Evolutionary conservation across 208 protist species (phyloP).

Genomic region (Blastocrithidia nonstop): DNA sequence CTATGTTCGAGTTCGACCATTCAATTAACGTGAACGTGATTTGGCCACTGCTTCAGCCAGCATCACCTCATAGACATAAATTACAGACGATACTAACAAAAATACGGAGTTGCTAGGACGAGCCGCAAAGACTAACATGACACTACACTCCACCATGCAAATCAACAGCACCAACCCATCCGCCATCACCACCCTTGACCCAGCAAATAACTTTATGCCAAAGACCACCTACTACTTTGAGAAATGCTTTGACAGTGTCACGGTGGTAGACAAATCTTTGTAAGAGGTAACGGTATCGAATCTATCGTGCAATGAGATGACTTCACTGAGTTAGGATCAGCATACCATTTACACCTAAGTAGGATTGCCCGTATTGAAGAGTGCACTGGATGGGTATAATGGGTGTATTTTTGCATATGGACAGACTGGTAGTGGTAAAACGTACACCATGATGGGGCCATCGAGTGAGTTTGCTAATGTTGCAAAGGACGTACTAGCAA

Average conservation of each 20-base stretch:
- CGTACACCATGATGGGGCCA: conserved; percentile 86
- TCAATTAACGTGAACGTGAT: conserved; percentile 22
- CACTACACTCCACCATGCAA: conserved; percentile 14
- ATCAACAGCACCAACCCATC: conserved; percentile 42
- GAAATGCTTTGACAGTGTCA: conserved; percentile 31
- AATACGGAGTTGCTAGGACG: conserved; percentile 3
- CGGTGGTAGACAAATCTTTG: conserved; percentile 2
- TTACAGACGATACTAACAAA: neutral
- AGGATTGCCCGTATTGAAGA: conserved; percentile 42
- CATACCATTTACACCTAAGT: conserved; percentile 40
- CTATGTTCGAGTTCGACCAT: conserved; percentile 63
- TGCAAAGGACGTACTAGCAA: neutral
- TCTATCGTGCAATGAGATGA: neutral
- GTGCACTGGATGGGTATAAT: conserved; percentile 73
- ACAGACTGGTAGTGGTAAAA: conserved; percentile 85
- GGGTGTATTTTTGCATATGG: conserved; percentile 85
- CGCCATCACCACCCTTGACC: conserved; percentile 48
- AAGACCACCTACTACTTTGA: conserved; percentile 58
- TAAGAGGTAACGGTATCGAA: neutral
- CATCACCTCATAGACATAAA: neutral
- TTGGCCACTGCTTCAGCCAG: conserved; percentile 2
- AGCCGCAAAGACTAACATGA: conserved; percentile 1
- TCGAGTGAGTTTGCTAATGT: no score
- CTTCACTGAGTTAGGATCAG: conserved; percentile 17
- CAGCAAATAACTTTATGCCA: conserved; percentile 14